phyloP scores from a whole-genome alignment of 2,329 filamentous ascomycete genomes.

The Beauveria sp. region DNA sequence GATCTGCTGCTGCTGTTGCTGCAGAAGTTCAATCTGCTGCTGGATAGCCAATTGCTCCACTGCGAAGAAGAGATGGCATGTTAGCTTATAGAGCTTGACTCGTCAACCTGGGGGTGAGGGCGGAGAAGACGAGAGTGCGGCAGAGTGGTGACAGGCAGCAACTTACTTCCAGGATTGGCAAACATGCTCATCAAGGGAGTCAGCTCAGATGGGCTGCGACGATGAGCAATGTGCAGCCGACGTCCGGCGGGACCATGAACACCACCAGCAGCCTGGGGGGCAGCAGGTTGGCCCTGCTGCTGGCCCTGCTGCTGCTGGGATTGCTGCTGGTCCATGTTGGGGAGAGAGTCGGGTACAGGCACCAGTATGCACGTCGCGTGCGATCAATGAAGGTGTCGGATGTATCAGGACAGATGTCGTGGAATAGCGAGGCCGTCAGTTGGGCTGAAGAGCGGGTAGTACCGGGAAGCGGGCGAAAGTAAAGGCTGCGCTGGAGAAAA shows the following conservation, averaged over 20 bases:
- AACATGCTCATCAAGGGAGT: slow-evolving; percentile 96
- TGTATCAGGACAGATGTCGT: slow-evolving; percentile 12
- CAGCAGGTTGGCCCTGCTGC: slow-evolving; percentile 26
- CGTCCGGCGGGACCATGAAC: slow-evolving; percentile 72
- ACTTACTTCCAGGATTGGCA: slow-evolving; percentile 57
- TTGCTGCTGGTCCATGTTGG: slow-evolving; percentile 50
- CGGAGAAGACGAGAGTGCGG: neutral
- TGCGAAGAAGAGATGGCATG: slow-evolving; percentile 28
- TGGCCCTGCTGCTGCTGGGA: slow-evolving; percentile 48
- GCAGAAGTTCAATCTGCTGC: slow-evolving; percentile 94
- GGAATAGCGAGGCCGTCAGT: slow-evolving; percentile 4
- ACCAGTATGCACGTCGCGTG: slow-evolving; percentile 40
- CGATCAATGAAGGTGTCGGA: slow-evolving; percentile 19
- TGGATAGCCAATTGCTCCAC: slow-evolving; percentile 98
- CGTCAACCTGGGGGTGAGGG: neutral
- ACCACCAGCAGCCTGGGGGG: slow-evolving; percentile 44
- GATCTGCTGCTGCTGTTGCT: slow-evolving; percentile 97
- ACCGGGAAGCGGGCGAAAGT: neutral
- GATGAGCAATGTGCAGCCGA: slow-evolving; percentile 93
- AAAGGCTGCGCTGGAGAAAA: slow-evolving; percentile 2
- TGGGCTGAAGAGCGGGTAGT: neutral
- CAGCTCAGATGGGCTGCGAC: slow-evolving; percentile 92
- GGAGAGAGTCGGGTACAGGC: slow-evolving; percentile 32
- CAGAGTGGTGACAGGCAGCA: neutral
- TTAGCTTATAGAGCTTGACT: slow-evolving; percentile 4